phyloP scores from a whole-genome alignment of 768 basidiomycete genomes.

The Suillus paluster region DNA sequence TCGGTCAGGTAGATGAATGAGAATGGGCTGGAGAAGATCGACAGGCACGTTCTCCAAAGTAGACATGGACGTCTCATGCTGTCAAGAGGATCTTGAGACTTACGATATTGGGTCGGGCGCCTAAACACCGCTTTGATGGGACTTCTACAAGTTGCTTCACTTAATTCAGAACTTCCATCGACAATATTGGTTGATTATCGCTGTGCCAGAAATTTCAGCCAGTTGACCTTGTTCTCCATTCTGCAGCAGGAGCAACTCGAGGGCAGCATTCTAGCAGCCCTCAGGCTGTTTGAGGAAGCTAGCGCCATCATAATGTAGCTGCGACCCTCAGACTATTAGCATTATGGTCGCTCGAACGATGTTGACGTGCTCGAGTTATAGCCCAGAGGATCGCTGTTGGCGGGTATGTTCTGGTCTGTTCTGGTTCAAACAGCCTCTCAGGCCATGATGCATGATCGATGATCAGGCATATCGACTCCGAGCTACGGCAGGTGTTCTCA shows the following conservation, averaged over 20 bases:
- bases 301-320: too few relatives aligned
- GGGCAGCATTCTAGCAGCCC: not conserved
- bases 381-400: constrained; percentile 19
- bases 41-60: constrained; percentile 24
- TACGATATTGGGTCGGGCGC: not conserved
- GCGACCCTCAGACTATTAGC: too few relatives aligned
- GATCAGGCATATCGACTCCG: not conserved
- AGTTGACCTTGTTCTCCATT: not conserved
- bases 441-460: not conserved
- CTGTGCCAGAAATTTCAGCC: not conserved
- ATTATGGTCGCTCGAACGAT: constrained; percentile 13
- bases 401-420: not conserved
- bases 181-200: not conserved
- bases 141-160: not conserved
- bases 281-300: not conserved
- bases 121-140: not conserved
- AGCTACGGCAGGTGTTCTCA: not conserved
- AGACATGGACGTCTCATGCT: constrained; percentile 3
- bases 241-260: not conserved
- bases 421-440: too few relatives aligned
- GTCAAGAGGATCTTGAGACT: not conserved
- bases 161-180: not conserved
- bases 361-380: constrained; percentile 18
- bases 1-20: constrained; percentile 55
- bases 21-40: constrained; percentile 46